Evolutionary conservation across 202 grass and related monocot genomes (phyloP).

Genomic region (Schoenoplectus tabernaemontani): DNA sequence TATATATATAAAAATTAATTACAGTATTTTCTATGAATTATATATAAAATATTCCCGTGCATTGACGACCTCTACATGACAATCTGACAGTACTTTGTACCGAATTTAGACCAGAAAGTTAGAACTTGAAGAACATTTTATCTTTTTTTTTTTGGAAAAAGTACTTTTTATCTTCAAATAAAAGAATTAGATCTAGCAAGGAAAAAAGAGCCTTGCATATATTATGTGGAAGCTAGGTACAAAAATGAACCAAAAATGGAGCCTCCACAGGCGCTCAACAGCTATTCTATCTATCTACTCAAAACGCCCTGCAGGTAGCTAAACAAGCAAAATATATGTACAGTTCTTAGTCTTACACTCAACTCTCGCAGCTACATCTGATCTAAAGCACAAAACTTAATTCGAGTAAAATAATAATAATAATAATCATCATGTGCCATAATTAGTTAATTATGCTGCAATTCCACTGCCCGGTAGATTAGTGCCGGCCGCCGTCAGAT

Average conservation of each 20-base stretch:
- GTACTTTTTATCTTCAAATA: background rate
- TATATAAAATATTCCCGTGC: background rate
- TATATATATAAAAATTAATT: no score
- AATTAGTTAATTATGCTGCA: background rate
- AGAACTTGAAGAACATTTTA: background rate
- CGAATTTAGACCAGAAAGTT: no score
- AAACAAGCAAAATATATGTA: constrained; percentile 3
- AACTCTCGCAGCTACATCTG: background rate
- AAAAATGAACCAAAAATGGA: background rate
- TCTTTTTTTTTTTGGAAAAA: no score
- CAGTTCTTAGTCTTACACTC: background rate
- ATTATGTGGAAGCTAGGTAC: background rate
- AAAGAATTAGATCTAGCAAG: background rate
- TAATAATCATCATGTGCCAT: background rate
- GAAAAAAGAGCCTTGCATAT: background rate
- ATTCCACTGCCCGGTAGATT: background rate
- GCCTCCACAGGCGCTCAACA: background rate
- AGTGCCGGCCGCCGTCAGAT: background rate
- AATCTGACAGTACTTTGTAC: background rate
- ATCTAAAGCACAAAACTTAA: background rate
- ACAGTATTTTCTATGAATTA: no score
- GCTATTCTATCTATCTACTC: background rate
- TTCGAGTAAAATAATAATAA: background rate
- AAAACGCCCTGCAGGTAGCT: background rate
- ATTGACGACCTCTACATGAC: background rate